A percentile compares a stretch with the other conserved stretches of the same genome.
phyloP scores from a whole-genome alignment of 306 rosid genomes.

The Casuarina cunninghamiana region DNA sequence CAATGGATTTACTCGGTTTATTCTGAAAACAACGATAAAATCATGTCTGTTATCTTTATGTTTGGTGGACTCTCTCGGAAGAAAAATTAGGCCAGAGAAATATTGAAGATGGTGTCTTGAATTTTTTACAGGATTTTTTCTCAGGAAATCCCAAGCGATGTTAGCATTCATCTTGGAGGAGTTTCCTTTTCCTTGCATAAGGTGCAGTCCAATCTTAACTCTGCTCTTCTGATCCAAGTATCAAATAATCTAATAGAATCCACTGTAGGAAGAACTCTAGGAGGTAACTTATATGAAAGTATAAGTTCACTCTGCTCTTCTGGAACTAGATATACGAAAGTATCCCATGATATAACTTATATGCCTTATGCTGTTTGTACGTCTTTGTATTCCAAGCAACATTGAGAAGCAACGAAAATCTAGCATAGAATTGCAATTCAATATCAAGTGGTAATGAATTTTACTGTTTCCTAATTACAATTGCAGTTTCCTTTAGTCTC shows the following conservation, averaged over 20 bases:
- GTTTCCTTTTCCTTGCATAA: conserved; percentile 80
- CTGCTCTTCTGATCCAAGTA: conserved; percentile 20
- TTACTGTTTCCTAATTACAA: conserved; percentile 7
- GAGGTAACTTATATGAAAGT: background rate
- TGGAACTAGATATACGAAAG: background rate
- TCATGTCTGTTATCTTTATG: conserved; percentile 16
- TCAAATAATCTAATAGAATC: conserved; percentile 4
- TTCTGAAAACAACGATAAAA: conserved; percentile 2
- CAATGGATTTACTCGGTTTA: conserved; percentile 1
- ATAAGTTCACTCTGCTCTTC: no score
- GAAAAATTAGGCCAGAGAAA: background rate
- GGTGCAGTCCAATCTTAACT: conserved; percentile 45
- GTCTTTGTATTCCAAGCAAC: conserved; percentile 6
- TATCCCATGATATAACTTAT: background rate
- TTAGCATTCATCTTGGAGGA: conserved; percentile 70
- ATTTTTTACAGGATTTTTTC: conserved; percentile 82
- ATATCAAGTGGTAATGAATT: conserved; percentile 16
- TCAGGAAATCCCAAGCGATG: conserved; percentile 95
- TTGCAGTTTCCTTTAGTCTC: conserved; percentile 89
- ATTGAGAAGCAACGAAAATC: conserved; percentile 18
- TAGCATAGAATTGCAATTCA: conserved; percentile 6
- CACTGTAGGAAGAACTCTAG: background rate
- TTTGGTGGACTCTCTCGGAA: conserved; percentile 17
- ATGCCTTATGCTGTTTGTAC: background rate
- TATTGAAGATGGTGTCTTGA: conserved; percentile 17